Percentiles rank a stretch among this genome's conserved stretches.
phyloP scores from a whole-genome alignment of 768 basidiomycete genomes.

The Termitomyces sp. region DNA sequence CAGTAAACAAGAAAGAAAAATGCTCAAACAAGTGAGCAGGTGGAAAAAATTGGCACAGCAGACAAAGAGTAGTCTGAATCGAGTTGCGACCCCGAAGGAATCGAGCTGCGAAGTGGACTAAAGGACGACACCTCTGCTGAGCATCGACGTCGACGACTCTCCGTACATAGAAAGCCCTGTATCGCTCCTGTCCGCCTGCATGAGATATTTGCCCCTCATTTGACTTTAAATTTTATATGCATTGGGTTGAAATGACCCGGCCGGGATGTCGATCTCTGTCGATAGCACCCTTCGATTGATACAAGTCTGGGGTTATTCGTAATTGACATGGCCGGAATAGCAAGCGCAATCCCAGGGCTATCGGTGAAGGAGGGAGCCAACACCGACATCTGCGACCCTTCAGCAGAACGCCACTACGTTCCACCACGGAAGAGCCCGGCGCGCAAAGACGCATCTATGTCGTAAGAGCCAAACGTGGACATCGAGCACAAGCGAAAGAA shows the following conservation, averaged over 20 bases:
- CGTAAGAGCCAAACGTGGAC: neutral
- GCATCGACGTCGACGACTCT: conserved; percentile 1
- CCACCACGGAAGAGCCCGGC: neutral
- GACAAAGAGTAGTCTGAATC: conserved; percentile 43
- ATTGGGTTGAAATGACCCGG: no score
- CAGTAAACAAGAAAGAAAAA: no score
- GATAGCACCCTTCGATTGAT: no score
- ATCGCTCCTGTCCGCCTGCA: neutral
- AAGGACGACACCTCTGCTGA: conserved; percentile 33
- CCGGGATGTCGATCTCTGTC: no score
- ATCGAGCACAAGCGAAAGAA: neutral
- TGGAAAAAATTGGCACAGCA: conserved; percentile 16
- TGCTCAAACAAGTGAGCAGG: neutral
- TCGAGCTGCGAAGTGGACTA: conserved; percentile 64
- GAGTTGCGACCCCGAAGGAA: conserved; percentile 23
- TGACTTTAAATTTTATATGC: no score
- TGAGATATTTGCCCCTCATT: no score
- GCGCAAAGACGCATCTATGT: neutral
- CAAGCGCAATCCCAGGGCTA: neutral
- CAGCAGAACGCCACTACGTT: neutral
- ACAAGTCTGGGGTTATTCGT: no score
- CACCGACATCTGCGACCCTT: neutral
- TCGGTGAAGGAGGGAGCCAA: neutral
- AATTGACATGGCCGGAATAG: neutral
- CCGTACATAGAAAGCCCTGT: neutral